Evolutionary conservation across 352 stramenopile species (phyloP), one percentile per base, ranked within the genome.

Genomic region (Phytophthora multivora): DNA sequence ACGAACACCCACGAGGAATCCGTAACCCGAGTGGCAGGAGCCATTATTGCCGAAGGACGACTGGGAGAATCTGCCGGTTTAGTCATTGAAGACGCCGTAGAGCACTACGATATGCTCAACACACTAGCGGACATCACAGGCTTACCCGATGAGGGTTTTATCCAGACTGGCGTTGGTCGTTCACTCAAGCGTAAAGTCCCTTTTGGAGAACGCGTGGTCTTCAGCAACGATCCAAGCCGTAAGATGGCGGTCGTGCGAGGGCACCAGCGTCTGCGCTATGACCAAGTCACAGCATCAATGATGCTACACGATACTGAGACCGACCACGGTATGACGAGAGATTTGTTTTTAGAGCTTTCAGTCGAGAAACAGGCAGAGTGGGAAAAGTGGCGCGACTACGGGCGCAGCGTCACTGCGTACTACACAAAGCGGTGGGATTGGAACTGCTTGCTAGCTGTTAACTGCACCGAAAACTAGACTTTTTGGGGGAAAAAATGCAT

Each of bases 91-190:
- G 71, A 83, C n/a, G 65, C 57, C 0, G 71, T 70, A 6, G 75
- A 71, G 5, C 77, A 87, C 1, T 83, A 85, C 42, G 79, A 89
- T 38, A 62, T 75, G 19, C 70, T 89, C 33, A 89, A 87, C 49
- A 87, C 80, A 10, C 48, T 89, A 15, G 77, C 80, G 1, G 80
- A 89, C 31, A 85, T 89, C 25, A 77, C 85, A 0, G 77, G 80
- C 2, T 61, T 87, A 0, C 75, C 79, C 0, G 7, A 69, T 0
- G 59, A 69, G 10, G 77, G 77, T 1, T 84, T 89, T n/a, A 41
- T 81, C 0, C 80, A 87, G 46, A 77, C 66, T 10, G 75, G 80
- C 7, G 53, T 89, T 38, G 80, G 80, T 6, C 80, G 77, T 5
- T 89, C 80, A 13, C 63, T 89, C 5, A 87, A 87, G 51, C 69